These are phyloP conservation scores for Elsinoe arachidis DNA, from an alignment of 2,329 filamentous ascomycete genomes.

Conservation along the genomic window DNA sequence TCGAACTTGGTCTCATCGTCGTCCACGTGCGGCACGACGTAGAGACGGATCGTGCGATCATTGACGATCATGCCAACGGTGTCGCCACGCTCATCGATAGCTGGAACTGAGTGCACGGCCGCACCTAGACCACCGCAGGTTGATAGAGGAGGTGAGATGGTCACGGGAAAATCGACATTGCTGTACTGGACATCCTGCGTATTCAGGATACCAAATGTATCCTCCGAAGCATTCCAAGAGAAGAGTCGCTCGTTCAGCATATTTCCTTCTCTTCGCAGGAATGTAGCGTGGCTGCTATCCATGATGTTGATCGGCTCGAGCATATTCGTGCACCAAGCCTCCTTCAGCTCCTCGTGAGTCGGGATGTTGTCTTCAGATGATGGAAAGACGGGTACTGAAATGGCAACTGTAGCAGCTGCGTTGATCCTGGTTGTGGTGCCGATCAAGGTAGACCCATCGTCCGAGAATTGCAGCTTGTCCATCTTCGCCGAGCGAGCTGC, in stretches of 20 bases:
- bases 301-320: constrained; percentile 31
- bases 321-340: constrained; percentile 31
- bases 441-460: constrained; percentile 29
- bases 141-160: constrained; percentile 29
- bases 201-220: constrained; percentile 30
- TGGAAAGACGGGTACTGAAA: constrained; percentile 30
- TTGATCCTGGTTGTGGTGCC: constrained; percentile 31
- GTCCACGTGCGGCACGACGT: constrained; percentile 26
- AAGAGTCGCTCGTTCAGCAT: constrained; percentile 28
- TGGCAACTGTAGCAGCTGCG: constrained; percentile 27
- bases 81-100: constrained; percentile 29
- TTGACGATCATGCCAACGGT: constrained; percentile 32
- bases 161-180: constrained; percentile 30
- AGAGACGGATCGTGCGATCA: constrained; percentile 29
- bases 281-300: constrained; percentile 30
- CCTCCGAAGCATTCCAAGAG: constrained; percentile 30
- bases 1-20: constrained; percentile 24
- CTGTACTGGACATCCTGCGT: constrained; percentile 28
- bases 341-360: constrained; percentile 29
- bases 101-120: constrained; percentile 29
- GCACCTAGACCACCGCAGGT: constrained; percentile 30
- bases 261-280: constrained; percentile 26
- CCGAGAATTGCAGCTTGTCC: constrained; percentile 29
- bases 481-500: constrained; percentile 28
- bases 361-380: constrained; percentile 23